Evolutionary conservation across 2,329 filamentous ascomycete species (phyloP).

Genomic region (Hortaea werneckii): DNA sequence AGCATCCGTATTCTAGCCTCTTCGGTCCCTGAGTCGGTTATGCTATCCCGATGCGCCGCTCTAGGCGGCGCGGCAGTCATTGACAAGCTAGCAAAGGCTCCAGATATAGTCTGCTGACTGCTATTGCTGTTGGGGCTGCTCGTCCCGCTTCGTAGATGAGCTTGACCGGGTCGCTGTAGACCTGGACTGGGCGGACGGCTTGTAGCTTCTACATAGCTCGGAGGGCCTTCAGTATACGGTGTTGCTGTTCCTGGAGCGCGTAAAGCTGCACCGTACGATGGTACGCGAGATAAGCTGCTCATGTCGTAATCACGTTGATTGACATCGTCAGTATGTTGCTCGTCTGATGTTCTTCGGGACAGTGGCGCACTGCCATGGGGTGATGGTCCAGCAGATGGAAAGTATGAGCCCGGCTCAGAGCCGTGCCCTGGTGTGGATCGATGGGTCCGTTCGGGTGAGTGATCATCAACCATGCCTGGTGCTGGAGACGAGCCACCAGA

Average conservation of each 20-base stretch:
- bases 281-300: constrained; percentile 37
- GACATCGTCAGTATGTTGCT: constrained; percentile 13
- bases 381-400: constrained; percentile 14
- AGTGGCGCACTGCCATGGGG: constrained; percentile 18
- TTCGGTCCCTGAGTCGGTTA: background rate
- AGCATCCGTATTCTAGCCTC: constrained; percentile 7
- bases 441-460: constrained; percentile 14
- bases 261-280: constrained; percentile 42
- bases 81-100: constrained; percentile 4
- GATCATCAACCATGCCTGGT: constrained; percentile 12
- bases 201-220: constrained; percentile 37
- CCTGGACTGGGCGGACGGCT: constrained; percentile 32
- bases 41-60: constrained; percentile 3
- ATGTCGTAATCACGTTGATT: constrained; percentile 32
- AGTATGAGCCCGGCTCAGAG: constrained; percentile 12
- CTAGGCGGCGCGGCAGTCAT: constrained; percentile 2
- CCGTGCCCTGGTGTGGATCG: constrained; percentile 3
- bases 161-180: constrained; percentile 18
- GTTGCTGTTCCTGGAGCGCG: constrained; percentile 33
- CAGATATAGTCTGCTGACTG: constrained; percentile 10
- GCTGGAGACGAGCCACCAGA: constrained; percentile 24
- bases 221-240: constrained; percentile 32
- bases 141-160: constrained; percentile 15
- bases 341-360: constrained; percentile 26
- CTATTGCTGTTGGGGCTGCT: constrained; percentile 15